Evolutionary conservation across 1,139 yeast species (phyloP).

Genomic region (Candida sojae): DNA sequence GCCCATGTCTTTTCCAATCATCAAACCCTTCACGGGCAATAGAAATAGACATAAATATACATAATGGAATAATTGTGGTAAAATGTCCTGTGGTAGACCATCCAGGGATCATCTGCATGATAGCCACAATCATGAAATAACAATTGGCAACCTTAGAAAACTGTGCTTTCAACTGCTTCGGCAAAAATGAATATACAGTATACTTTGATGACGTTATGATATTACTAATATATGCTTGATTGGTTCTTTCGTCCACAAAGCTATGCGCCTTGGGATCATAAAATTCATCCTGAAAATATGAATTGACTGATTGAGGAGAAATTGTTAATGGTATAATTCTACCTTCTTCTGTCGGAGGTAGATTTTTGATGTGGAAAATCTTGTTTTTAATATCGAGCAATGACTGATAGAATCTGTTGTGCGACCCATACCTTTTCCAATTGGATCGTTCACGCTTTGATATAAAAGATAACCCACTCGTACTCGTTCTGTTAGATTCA

Average conservation of each 20-base stretch:
- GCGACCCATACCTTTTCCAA: slow-evolving; percentile 13
- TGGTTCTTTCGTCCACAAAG: slow-evolving; percentile 67
- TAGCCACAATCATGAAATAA: slow-evolving; percentile 82
- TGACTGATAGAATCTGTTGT: slow-evolving; percentile 18
- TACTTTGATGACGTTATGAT: slow-evolving; percentile 85
- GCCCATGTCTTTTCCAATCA: slow-evolving; percentile 83
- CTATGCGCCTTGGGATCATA: slow-evolving; percentile 26
- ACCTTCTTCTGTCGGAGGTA: slow-evolving; percentile 66
- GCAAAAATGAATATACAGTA: slow-evolving; percentile 76
- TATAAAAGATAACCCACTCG: slow-evolving; percentile 22
- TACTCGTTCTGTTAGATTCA: slow-evolving; percentile 20
- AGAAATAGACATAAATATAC: slow-evolving; percentile 86
- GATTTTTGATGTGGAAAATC: slow-evolving; percentile 42
- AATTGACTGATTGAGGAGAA: slow-evolving; percentile 31
- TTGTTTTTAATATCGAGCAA: slow-evolving; percentile 26
- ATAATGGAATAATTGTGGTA: slow-evolving; percentile 87
- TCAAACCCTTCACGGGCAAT: slow-evolving; percentile 93
- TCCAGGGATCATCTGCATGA: slow-evolving; percentile 92
- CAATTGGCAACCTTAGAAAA: slow-evolving; percentile 91
- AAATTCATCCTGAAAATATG: slow-evolving; percentile 27
- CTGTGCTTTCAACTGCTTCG: slow-evolving; percentile 86
- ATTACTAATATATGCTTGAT: slow-evolving; percentile 66
- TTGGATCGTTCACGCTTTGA: slow-evolving; percentile 19
- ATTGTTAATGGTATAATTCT: slow-evolving; percentile 69
- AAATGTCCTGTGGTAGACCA: slow-evolving; percentile 99